Base-by-base conservation (phyloP, 805 yeast genomes). In the Candida hungchunana region DNA sequence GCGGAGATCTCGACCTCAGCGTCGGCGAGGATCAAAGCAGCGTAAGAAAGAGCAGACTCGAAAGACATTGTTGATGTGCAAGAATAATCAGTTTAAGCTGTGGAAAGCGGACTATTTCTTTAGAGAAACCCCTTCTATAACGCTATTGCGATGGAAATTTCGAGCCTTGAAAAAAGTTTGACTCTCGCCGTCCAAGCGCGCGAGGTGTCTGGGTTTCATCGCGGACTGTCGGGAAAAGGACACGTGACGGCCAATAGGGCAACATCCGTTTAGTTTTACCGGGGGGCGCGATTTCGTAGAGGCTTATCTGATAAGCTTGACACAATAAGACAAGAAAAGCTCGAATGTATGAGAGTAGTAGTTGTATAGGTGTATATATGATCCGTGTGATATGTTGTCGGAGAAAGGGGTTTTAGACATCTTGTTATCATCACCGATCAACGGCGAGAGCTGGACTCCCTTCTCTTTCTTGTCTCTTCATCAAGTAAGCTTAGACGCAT, bases 1-100 rank as follows among this genome's bases (percentile, higher is more conserved):
- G 93, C 62, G 32, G 90, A 73, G 76, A 86, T 74, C 70, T 85
- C 94, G 61, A 83, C 73, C 62, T 82, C 94, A 56, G 95, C 82
- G 66, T 86, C 96, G 53, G 95, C 95, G 69, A 86, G 77, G 73
- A 86, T 85, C 67, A 86, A 77, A 63, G 96, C 94, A 65, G 96
- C 95, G 79, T 84, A 84, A 53, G 94, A 82, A 59, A 83, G 80
- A 58, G 88, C 77, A 59, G 89, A 74, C 74, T 83, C 89, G 45
- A 60, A 48, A 63, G 87, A 79, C 87, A 81, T 81, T 63, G 50
- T 64, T 42, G 24, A 18, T 40, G 23, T 19, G 27, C 40, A 48
- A 53, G 55, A 53, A 53, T 54, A 54, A 54, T 54, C 59, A 50
- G 45, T 51, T 54, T 54, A 53, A 54, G 58, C 58, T 44, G 35